Evolutionary conservation across 1,284 basidiomycete species (phyloP), one percentile per base, ranked within the genome.

Genomic region (Meripilus lineatus): DNA sequence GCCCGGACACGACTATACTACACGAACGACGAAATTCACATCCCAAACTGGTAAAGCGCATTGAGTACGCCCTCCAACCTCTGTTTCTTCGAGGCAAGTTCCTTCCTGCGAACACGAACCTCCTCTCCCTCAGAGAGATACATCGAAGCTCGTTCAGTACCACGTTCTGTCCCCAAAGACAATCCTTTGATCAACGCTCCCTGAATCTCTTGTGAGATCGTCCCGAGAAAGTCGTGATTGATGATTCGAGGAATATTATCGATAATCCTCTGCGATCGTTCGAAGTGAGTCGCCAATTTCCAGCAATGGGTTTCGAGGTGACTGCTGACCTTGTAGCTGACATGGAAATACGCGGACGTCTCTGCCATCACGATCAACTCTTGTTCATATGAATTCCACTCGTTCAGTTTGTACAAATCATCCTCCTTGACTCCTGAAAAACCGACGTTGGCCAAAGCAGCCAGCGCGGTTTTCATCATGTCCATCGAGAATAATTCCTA

Each of bases 351-450:
- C 23, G 50, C 50, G 1, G 45, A 26, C 15, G 48, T 45, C 40
- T 51, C 50, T 1, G 50, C 50, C 50, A 51, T 51, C 24, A 51
- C 48, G 15, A 43, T 39, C 22, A 51, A 36, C 26, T 51, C 46
- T 24, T 49, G 42, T n/a, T 49, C 50, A 32, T 47, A 43, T 18
- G 28, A 17, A 25, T 49, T 42, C 7, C 8, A 15, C 2, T 35
- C 38, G n/a, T 5, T 23, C 10, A 50, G 39, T 34, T 32, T 35
- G 5, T 18, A 24, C 13, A 47, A 35, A 25, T 47, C 42, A 13
- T 41, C 49, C 6, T 2, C 24, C 35, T 39, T 45, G 17, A 47
- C 25, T 5, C 44, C 47, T 4, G n/a, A 30, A 30, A n/a, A n/a
- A 14, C 42, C 46, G 32, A 30, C n/a, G 3, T 8, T n/a, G 10